A percentile compares a stretch with the other conserved stretches of the same genome.
These are phyloP conservation scores for Cyclotella distinguenda DNA, from an alignment of 108 stramenopile species.

Conservation along the genomic window DNA sequence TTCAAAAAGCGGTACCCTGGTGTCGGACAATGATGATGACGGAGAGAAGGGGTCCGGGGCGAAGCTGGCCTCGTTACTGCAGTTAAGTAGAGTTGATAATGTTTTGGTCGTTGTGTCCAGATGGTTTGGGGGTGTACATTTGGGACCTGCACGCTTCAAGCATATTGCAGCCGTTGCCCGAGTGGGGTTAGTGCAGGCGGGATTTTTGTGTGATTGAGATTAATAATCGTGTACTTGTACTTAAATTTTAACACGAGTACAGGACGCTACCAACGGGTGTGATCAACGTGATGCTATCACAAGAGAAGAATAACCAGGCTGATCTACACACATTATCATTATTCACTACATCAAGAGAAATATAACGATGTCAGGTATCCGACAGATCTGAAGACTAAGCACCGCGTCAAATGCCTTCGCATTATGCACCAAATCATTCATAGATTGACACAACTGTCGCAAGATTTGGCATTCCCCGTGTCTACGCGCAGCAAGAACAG, in stretches of 20 bases:
- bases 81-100: constrained; percentile 68
- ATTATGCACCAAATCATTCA: no score
- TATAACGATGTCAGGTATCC: no score
- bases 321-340: no score
- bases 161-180: constrained; percentile 78
- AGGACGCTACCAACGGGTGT: no score
- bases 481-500: constrained; percentile 7
- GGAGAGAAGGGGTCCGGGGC: constrained; percentile 88
- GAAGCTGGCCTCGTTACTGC: constrained; percentile 75
- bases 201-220: constrained; percentile 17
- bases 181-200: constrained; percentile 52
- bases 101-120: constrained; percentile 88
- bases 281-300: no score
- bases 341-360: no score
- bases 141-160: constrained; percentile 89
- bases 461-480: neutral
- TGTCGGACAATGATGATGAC: constrained; percentile 90
- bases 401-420: neutral
- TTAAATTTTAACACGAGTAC: no score
- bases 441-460: no score
- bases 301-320: no score
- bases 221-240: no score
- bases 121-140: constrained; percentile 85
- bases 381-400: no score
- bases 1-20: constrained; percentile 5